A percentile compares a stretch with the other conserved stretches of the same genome.
These are phyloP conservation scores for Entomortierella lignicola DNA, from an alignment of 192 early-diverging fungal species.

Conservation along the genomic window DNA sequence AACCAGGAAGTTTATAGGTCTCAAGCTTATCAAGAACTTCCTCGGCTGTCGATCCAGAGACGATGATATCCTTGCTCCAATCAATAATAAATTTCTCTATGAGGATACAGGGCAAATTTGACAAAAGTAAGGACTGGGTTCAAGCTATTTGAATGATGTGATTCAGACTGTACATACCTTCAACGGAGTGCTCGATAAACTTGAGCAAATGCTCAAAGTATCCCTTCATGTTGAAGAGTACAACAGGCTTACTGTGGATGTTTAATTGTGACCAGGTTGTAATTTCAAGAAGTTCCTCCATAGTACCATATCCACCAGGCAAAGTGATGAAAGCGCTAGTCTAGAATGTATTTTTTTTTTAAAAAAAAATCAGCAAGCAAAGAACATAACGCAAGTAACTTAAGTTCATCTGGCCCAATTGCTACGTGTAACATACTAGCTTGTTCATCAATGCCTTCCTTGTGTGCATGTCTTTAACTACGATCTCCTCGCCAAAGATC, in stretches of 20 bases:
- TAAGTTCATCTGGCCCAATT: no score
- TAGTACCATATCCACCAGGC: constrained; percentile 89
- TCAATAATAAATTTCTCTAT: constrained; percentile 72
- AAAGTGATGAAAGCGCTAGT: constrained; percentile 82
- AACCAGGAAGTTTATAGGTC: constrained; percentile 58
- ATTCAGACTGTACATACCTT: constrained; percentile 42
- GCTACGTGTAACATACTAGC: constrained; percentile 61
- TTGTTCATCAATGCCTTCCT: constrained; percentile 84
- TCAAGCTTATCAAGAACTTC: constrained; percentile 69
- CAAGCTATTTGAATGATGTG: neutral
- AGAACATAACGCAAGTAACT: no score
- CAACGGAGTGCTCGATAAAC: constrained; percentile 70
- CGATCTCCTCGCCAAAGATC: constrained; percentile 61
- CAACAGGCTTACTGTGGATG: constrained; percentile 86
- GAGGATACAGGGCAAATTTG: no score
- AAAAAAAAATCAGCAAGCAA: no score
- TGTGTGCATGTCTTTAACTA: constrained; percentile 87
- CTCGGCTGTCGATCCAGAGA: constrained; percentile 67
- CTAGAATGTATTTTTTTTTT: no score
- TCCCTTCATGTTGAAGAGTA: constrained; percentile 80
- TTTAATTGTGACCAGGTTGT: constrained; percentile 83
- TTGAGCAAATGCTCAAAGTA: constrained; percentile 78
- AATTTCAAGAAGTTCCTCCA: constrained; percentile 90
- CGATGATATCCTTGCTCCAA: constrained; percentile 62
- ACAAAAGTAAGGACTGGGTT: constrained; percentile 3